Evolutionary conservation across 495 filamentous ascomycete genomes (phyloP).

Genomic region (Talaromyces proteolyticus): DNA sequence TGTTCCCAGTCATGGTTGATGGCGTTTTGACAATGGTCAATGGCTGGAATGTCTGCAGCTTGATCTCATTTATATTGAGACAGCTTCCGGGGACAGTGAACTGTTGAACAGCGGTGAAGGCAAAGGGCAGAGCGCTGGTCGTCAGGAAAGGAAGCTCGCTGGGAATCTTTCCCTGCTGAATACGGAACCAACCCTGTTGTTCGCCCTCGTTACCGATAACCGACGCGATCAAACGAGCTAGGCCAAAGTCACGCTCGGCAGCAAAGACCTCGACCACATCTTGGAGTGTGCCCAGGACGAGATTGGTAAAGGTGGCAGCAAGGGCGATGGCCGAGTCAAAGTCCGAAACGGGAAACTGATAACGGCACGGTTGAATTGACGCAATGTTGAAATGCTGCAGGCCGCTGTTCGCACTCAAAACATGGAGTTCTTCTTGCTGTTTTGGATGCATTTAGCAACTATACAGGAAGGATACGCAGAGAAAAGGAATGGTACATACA

Average conservation of each 20-base stretch:
- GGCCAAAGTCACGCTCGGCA: slow-evolving; percentile 39
- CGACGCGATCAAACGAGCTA: slow-evolving; percentile 38
- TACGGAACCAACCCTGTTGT: slow-evolving; percentile 62
- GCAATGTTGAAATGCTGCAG: slow-evolving; percentile 38
- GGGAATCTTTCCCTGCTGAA: slow-evolving; percentile 48
- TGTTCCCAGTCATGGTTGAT: slow-evolving; percentile 18
- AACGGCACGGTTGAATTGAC: slow-evolving; percentile 53
- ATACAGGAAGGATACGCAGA: too few species aligned
- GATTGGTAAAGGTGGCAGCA: slow-evolving; percentile 55
- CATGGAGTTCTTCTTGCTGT: slow-evolving; percentile 65
- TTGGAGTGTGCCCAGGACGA: slow-evolving; percentile 59
- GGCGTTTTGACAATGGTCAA: slow-evolving; percentile 17
- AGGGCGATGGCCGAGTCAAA: slow-evolving; percentile 51
- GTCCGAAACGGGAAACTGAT: slow-evolving; percentile 49
- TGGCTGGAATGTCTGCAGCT: slow-evolving; percentile 43
- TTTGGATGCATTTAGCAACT: too few species aligned
- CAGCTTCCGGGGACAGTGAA: slow-evolving; percentile 52
- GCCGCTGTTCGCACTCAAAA: slow-evolving; percentile 48
- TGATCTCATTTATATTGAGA: slow-evolving; percentile 44
- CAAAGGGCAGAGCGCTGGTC: slow-evolving; percentile 47
- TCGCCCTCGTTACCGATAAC: slow-evolving; percentile 62
- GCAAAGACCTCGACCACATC: slow-evolving; percentile 50
- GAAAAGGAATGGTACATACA: too few species aligned
- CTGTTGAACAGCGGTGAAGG: slow-evolving; percentile 52
- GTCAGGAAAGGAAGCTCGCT: slow-evolving; percentile 60